A percentile compares a stretch with the other conserved stretches of the same genome.
Conservation (phyloP, 805 yeast genomes). For the Cyberlindnera mycetangii region DNA sequence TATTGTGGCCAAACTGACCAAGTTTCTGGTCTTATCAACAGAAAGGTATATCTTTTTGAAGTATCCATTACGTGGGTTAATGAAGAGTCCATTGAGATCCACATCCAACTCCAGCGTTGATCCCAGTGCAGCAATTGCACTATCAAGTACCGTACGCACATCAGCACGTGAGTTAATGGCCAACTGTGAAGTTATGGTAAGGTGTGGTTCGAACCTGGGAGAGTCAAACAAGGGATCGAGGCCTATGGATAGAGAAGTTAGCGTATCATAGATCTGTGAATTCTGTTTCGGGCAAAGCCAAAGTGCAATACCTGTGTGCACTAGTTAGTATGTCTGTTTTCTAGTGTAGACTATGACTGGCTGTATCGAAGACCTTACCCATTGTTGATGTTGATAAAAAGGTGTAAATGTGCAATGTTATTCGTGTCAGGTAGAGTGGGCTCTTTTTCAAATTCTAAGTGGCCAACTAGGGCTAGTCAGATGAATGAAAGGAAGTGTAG, state of each 20-base stretch:
- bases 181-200: conserved; percentile 68
- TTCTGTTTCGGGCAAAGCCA: conserved; percentile 73
- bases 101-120: conserved; percentile 13
- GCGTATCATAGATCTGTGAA: conserved; percentile 51
- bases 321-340: conserved; percentile 1
- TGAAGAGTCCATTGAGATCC: conserved; percentile 14
- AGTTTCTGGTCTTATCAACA: conserved; percentile 18
- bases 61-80: conserved; percentile 19
- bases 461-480: too few species aligned
- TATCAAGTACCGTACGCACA: conserved; percentile 54
- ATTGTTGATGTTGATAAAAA: background rate
- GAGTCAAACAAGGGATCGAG: conserved; percentile 69
- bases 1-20: conserved; percentile 39
- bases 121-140: conserved; percentile 54
- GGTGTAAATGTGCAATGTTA: background rate
- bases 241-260: conserved; percentile 59
- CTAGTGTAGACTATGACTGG: too few species aligned
- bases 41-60: conserved; percentile 26
- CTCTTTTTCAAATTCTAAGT: too few species aligned
- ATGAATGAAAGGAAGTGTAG: too few species aligned
- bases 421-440: too few species aligned
- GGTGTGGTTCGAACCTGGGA: conserved; percentile 69
- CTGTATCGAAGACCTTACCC: conserved; percentile 7
- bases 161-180: conserved; percentile 49
- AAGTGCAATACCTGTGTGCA: conserved; percentile 43